Evolutionary conservation across 257 asterid genomes (phyloP), one percentile per base, ranked within the genome.

Genomic region (Solanum stenotomum): DNA sequence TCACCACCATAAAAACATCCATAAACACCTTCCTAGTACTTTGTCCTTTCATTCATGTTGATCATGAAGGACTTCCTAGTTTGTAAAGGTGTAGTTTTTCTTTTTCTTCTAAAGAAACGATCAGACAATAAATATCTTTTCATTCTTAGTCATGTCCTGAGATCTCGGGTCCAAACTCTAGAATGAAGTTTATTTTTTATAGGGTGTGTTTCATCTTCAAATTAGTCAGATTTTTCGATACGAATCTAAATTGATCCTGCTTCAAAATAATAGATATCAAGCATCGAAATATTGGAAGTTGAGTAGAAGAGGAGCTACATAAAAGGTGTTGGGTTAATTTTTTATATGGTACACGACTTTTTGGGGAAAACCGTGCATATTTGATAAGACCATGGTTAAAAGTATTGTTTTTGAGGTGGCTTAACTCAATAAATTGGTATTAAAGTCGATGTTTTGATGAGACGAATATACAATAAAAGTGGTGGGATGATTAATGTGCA

Each of bases 1-100:
- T 4, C 84, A 67, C 25, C 59, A 76, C 56, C 70, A 46, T 16
- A 49, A 82, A 49, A 82, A 31, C 11, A 56, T 46, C 70, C 70
- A 90, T 87, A 65, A 90, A 56, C 89, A 87, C 27, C 84, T 88
- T 63, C 76, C 88, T 83, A 86, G 68, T 46, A 86, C 88, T 85
- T 90, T 90, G 61, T 89, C 92, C 33, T 92, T 91, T 61, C 86
- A 65, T 49, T 89, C 93, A 72, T 91, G 92, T 86, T 90, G 61
- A 74, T 85, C 23, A 40, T 79, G 67, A 27, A 49, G 44, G 70
- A 25, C 44, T 18, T 82, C 70, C 70, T 49, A 35, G 22, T 75
- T 82, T 82, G 70, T 81, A 16, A 81, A 81, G 20, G 11, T 29
- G 70, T 81, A 81, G 85, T 49, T 82, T 22, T 37, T 49, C 23